Evolutionary conservation across 2,329 filamentous ascomycete genomes (phyloP).

Genomic region (Colletotrichum australisinense): DNA sequence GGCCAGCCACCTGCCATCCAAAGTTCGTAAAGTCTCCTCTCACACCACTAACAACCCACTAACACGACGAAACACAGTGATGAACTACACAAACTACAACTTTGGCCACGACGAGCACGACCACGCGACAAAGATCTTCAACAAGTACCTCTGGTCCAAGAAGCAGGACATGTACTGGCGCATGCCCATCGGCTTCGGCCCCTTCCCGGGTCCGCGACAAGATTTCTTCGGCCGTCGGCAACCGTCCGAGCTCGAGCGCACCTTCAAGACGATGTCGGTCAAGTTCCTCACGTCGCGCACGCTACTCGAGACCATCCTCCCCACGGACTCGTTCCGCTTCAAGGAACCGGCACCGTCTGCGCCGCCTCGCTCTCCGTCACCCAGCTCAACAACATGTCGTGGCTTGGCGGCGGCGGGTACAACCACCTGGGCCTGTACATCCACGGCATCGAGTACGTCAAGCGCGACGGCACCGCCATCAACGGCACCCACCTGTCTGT

Average conservation of each 20-base stretch:
- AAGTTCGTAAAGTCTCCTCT: not conserved
- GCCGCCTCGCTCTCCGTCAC: constrained; percentile 55
- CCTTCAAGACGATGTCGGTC: constrained; percentile 58
- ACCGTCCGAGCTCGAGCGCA: constrained; percentile 41
- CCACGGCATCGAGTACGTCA: constrained; percentile 69
- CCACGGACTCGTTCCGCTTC: constrained; percentile 54
- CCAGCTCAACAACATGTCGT: constrained; percentile 63
- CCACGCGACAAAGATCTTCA: constrained; percentile 60
- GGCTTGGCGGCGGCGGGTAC: constrained; percentile 71
- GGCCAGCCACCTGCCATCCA: constrained; percentile 10
- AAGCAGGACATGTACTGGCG: constrained; percentile 53
- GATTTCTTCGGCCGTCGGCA: constrained; percentile 27
- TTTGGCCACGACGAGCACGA: constrained; percentile 71
- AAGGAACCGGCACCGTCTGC: constrained; percentile 53
- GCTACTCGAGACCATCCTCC: constrained; percentile 60
- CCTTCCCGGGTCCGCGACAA: constrained; percentile 52
- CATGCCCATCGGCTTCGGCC: constrained; percentile 58
- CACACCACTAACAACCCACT: not conserved
- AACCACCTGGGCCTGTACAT: constrained; percentile 69
- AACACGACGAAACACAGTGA: constrained; percentile 41
- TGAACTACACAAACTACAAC: constrained; percentile 59
- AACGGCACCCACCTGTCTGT: constrained; percentile 66
- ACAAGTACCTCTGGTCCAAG: constrained; percentile 58
- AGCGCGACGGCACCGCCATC: constrained; percentile 58
- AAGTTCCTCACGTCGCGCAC: constrained; percentile 63